Evolutionary conservation across 2,329 filamentous ascomycete species (phyloP), one percentile per base, ranked within the genome.

Genomic region (Dothistroma pini): DNA sequence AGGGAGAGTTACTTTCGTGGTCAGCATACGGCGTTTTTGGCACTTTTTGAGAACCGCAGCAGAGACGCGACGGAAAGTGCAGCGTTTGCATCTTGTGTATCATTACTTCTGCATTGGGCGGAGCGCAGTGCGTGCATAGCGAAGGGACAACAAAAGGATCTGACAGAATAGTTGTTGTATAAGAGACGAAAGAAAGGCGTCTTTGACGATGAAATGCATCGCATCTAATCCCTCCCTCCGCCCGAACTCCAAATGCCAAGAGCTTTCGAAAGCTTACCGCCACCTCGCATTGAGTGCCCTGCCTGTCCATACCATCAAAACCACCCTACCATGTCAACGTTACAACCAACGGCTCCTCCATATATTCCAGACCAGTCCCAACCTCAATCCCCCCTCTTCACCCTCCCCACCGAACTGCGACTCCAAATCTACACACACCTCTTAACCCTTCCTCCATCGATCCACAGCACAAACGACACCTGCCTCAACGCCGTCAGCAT

Each of bases 381-480:
- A 58, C 25, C 35, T 12, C 56, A 58, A 44, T 47, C 29, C 9
- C 25, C 21, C 35, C 35, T 58, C 56, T 58, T 58, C 49, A 14
- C 32, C 4, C 48, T 54, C 12, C 56, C 56, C 2, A n/a, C 49
- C 34, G 56, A 58, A 21, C 48, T 58, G 12, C 50, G 56, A 7
- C 32, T 38, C 11, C 11, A 25, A 16, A 53, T 57, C 32, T 58
- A 54, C n/a, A 14, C 38, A 29, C 14, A 29, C 35, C 21, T 58
- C 35, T 47, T 58, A 21, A 53, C 51, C 16, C 12, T 53, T 29
- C 51, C 2, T 7, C 51, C 51, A 21, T 19, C 11, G 14, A 32
- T 16, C 29, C 6, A 53, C 51, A 53, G 51, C 51, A 53, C 51
- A 16, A 53, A 53, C 51, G 51, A 53, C 31, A 53, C 51, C n/a